phyloP scores from a whole-genome alignment of 1,139 yeast genomes.

The Zygosaccharomyces sapae region DNA sequence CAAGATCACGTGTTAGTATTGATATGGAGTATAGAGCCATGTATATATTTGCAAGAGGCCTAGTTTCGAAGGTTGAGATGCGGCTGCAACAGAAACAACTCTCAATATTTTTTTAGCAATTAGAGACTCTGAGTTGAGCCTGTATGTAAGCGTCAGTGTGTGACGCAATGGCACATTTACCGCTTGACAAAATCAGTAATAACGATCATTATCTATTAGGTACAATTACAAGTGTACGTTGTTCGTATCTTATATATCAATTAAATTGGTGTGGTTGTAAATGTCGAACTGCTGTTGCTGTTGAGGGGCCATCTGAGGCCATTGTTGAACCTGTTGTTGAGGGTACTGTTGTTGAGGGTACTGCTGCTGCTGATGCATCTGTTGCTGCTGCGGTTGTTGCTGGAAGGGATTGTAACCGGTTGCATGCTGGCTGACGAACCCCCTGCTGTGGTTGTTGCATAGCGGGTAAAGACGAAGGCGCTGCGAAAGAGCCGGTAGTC shows the following conservation, averaged over 20 bases:
- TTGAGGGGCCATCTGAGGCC: slow-evolving; percentile 16
- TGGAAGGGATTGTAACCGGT: slow-evolving; percentile 23
- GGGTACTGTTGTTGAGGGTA: slow-evolving; percentile 18
- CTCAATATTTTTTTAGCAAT: too few relatives aligned
- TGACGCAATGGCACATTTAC: too few relatives aligned
- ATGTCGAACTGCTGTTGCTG: slow-evolving; percentile 16
- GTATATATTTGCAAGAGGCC: too few relatives aligned
- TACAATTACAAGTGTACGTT: slow-evolving; percentile 6
- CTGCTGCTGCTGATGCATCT: slow-evolving; percentile 16
- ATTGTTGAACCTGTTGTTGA: slow-evolving; percentile 21
- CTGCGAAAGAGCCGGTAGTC: slow-evolving; percentile 37
- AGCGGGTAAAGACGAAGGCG: slow-evolving; percentile 15
- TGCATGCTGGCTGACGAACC: slow-evolving; percentile 7
- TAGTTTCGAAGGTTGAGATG: too few relatives aligned
- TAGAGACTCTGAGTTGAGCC: too few relatives aligned
- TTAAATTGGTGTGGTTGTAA: slow-evolving; percentile 30
- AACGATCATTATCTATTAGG: not conserved
- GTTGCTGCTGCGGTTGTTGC: slow-evolving; percentile 22
- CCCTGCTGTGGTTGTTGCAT: slow-evolving; percentile 30
- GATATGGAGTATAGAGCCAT: too few relatives aligned
- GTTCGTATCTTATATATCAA: slow-evolving; percentile 23
- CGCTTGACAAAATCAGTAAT: too few relatives aligned
- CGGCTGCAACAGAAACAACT: too few relatives aligned
- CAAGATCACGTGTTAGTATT: too few relatives aligned
- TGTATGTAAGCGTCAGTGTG: too few relatives aligned